Evolutionary conservation across 805 yeast species (phyloP).

Genomic region (Blastobotrys parvus): DNA sequence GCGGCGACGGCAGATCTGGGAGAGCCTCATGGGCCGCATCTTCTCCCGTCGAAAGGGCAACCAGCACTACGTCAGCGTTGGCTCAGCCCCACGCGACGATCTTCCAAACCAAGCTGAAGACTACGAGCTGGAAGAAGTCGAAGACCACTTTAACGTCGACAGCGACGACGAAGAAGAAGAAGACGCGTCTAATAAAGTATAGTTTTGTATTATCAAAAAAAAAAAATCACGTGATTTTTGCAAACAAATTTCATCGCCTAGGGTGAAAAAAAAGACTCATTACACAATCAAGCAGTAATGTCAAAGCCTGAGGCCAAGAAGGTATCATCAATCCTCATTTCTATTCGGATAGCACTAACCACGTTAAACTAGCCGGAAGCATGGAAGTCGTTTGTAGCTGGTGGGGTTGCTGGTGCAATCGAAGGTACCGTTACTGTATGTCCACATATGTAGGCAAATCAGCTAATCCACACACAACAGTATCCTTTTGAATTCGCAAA

Average conservation of each 20-base stretch:
- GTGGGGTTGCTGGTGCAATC: constrained; percentile 37
- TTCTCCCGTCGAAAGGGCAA: background rate
- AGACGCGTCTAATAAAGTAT: background rate
- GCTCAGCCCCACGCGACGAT: background rate
- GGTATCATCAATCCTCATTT: background rate
- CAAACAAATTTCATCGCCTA: no score
- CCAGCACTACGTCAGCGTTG: background rate
- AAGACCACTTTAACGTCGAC: constrained; percentile 13
- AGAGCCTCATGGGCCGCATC: constrained; percentile 13
- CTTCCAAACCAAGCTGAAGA: constrained; percentile 11
- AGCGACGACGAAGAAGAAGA: constrained; percentile 11
- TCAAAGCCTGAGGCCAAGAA: background rate
- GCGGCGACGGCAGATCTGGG: constrained; percentile 16
- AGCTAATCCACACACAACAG: constrained; percentile 4
- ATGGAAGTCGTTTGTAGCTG: constrained; percentile 35
- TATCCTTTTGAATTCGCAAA: constrained; percentile 97
- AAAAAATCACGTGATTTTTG: no score
- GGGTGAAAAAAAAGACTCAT: constrained; percentile 1
- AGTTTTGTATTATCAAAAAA: background rate
- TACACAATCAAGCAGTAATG: background rate
- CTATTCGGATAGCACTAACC: no score
- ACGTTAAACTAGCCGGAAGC: constrained; percentile 20
- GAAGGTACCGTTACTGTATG: constrained; percentile 74
- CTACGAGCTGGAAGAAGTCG: constrained; percentile 17
- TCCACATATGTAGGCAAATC: background rate